These are phyloP conservation scores for Ophiostoma quercus DNA, from an alignment of 2,329 filamentous ascomycete species.

Conservation along the genomic window DNA sequence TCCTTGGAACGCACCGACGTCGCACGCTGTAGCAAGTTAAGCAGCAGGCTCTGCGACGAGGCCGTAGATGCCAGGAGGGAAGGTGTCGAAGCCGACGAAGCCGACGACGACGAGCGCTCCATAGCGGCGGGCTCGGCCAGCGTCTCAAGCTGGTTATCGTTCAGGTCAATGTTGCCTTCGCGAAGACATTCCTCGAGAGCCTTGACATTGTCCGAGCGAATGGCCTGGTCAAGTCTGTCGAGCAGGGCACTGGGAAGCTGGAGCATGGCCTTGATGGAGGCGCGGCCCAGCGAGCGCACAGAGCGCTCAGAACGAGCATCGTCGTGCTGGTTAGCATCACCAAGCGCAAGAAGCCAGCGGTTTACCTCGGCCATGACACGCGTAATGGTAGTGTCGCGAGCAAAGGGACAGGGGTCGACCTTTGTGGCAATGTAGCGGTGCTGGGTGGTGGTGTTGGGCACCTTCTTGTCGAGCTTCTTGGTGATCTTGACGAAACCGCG, in stretches of 20 bases:
- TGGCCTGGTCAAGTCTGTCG: conserved; percentile 66
- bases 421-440: conserved; percentile 83
- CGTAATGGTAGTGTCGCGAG: conserved; percentile 58
- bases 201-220: conserved; percentile 61
- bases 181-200: conserved; percentile 53
- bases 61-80: conserved; percentile 11
- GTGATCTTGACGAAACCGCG: conserved; percentile 97
- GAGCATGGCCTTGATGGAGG: conserved; percentile 68
- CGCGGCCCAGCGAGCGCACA: conserved; percentile 68
- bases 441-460: conserved; percentile 69
- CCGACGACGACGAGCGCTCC: conserved; percentile 8
- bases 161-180: conserved; percentile 48
- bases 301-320: conserved; percentile 72
- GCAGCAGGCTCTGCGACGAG: conserved; percentile 59
- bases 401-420: conserved; percentile 83
- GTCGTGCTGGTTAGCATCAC: conserved; percentile 69
- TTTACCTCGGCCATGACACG: conserved; percentile 63
- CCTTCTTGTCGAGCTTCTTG: conserved; percentile 97
- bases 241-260: conserved; percentile 64
- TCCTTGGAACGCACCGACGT: conserved; percentile 64
- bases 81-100: background rate
- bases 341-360: conserved; percentile 80
- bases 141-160: background rate
- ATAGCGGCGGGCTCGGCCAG: background rate
- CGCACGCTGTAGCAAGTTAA: conserved; percentile 72